phyloP scores from a whole-genome alignment of 2,329 filamentous ascomycete genomes.

The Parastagonospora nodorum region DNA sequence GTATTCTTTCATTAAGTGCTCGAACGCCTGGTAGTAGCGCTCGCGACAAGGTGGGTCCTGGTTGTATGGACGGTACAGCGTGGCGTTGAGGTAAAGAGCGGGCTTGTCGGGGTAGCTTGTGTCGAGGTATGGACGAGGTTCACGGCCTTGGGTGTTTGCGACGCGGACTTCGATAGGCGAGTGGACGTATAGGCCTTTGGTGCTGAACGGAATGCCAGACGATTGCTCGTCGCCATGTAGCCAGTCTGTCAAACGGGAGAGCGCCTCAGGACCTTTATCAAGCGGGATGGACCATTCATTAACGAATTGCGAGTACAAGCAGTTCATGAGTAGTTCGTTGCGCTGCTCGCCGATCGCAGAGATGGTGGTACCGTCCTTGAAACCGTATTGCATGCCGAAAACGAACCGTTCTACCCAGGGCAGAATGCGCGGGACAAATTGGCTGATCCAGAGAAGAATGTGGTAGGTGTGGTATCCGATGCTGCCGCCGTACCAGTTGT shows the following conservation, averaged over 20 bases:
- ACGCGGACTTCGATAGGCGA: slow-evolving; percentile 93
- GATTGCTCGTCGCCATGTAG: slow-evolving; percentile 74
- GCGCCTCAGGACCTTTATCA: slow-evolving; percentile 81
- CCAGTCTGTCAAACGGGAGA: slow-evolving; percentile 84
- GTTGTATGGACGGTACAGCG: slow-evolving; percentile 81
- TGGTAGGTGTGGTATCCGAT: slow-evolving; percentile 92
- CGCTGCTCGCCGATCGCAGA: slow-evolving; percentile 80
- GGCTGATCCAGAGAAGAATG: slow-evolving; percentile 80
- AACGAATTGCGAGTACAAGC: slow-evolving; percentile 96
- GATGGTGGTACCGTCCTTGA: slow-evolving; percentile 69
- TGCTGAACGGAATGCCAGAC: slow-evolving; percentile 78
- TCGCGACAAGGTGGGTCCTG: slow-evolving; percentile 75
- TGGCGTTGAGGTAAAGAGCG: slow-evolving; percentile 87
- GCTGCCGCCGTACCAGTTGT: slow-evolving; percentile 78
- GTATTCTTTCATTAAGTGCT: slow-evolving; percentile 86
- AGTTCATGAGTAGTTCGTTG: slow-evolving; percentile 90
- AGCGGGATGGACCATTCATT: slow-evolving; percentile 98
- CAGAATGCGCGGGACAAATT: slow-evolving; percentile 76
- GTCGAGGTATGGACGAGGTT: slow-evolving; percentile 70
- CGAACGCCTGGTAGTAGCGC: slow-evolving; percentile 87
- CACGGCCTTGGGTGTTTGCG: slow-evolving; percentile 64
- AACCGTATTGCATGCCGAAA: slow-evolving; percentile 97
- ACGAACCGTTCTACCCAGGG: slow-evolving; percentile 96
- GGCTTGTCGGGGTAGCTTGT: slow-evolving; percentile 70
- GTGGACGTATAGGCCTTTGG: slow-evolving; percentile 80